Conservation (phyloP, 176 grass and related monocot genomes). For the Eremochloa ophiuroides region DNA sequence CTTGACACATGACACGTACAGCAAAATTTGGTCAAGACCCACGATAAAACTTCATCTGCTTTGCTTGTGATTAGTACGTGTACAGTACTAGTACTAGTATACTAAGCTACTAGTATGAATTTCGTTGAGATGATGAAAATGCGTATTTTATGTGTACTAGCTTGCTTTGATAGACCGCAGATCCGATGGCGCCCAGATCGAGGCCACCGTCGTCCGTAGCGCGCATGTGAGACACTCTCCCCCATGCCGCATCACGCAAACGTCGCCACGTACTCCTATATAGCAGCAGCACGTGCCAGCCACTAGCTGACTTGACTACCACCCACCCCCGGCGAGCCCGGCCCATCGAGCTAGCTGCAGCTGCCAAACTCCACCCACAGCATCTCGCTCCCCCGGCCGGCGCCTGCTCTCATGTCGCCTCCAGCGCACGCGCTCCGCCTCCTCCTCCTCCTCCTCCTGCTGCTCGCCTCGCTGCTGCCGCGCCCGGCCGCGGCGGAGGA, state of each 20-base stretch:
- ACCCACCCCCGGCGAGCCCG: background rate
- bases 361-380: background rate
- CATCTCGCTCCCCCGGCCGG: too few relatives aligned
- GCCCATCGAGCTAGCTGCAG: background rate
- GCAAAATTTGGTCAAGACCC: too few relatives aligned
- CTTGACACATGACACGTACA: too few relatives aligned
- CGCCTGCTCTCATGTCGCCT: background rate
- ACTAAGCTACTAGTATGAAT: too few relatives aligned
- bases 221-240: constrained; percentile 14
- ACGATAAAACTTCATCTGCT: too few relatives aligned
- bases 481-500: background rate
- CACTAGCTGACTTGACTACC: background rate
- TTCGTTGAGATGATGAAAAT: too few relatives aligned
- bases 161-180: too few relatives aligned
- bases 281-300: background rate
- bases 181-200: background rate
- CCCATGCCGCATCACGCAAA: background rate
- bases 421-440: background rate
- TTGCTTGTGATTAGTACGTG: too few relatives aligned
- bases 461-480: background rate
- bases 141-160: too few relatives aligned
- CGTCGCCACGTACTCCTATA: background rate
- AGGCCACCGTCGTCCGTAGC: background rate
- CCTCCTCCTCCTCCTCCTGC: background rate
- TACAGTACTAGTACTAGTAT: too few relatives aligned